A percentile compares a stretch with the other conserved stretches of the same genome.
These are phyloP conservation scores for Populus ilicifolia DNA, from an alignment of 345 rosid species.

Conservation along the genomic window DNA sequence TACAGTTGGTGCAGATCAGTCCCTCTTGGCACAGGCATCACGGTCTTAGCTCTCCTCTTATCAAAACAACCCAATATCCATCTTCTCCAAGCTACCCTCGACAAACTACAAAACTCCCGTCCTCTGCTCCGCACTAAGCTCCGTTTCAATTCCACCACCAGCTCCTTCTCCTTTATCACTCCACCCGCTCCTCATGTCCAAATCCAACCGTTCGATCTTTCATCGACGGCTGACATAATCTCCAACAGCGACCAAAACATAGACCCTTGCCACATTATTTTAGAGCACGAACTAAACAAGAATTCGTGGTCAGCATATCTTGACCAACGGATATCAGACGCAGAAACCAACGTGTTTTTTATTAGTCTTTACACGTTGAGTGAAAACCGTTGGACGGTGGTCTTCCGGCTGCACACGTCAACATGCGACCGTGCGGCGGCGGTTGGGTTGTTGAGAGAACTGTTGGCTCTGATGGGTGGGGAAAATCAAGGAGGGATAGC, in stretches of 20 bases:
- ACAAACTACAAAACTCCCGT: constrained; percentile 52
- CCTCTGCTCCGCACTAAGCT: constrained; percentile 71
- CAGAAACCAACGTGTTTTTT: constrained; percentile 32
- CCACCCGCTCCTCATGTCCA: constrained; percentile 37
- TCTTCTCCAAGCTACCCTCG: constrained; percentile 48
- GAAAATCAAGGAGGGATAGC: constrained; percentile 16
- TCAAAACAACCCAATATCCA: constrained; percentile 38
- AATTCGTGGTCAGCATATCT: constrained; percentile 47
- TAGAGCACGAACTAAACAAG: constrained; percentile 68
- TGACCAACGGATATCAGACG: not conserved
- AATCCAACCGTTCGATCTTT: constrained; percentile 45
- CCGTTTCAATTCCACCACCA: constrained; percentile 42
- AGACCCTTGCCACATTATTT: constrained; percentile 40
- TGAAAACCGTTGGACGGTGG: constrained; percentile 40
- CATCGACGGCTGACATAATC: constrained; percentile 45
- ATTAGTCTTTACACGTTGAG: constrained; percentile 49
- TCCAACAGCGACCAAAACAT: constrained; percentile 9
- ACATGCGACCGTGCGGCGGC: constrained; percentile 76
- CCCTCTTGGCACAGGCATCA: constrained; percentile 73
- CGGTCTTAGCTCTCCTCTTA: constrained; percentile 64
- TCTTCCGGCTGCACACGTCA: constrained; percentile 57
- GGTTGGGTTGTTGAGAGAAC: constrained; percentile 48
- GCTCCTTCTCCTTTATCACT: constrained; percentile 57
- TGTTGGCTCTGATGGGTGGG: constrained; percentile 31
- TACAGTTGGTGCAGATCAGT: constrained; percentile 89